A percentile compares a stretch with the other conserved stretches of the same genome.
Conservation (phyloP, 495 filamentous ascomycete genomes). For the Neurospora sp. region DNA sequence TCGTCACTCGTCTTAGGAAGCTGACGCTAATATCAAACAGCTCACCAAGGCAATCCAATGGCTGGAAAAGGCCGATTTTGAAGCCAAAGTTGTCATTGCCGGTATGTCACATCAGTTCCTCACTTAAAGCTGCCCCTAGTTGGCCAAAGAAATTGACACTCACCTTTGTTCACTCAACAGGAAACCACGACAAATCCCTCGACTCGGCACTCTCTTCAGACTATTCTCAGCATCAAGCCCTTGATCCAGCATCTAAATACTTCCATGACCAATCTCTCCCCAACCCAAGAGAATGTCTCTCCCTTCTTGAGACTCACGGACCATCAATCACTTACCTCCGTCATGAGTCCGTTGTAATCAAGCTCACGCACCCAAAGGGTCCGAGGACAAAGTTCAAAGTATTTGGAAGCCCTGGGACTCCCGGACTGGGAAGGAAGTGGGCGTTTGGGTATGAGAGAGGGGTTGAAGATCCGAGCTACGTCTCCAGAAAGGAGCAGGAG, state of each 20-base stretch:
- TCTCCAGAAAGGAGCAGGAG: background rate
- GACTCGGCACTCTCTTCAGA: slow-evolving; percentile 52
- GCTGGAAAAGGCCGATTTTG: slow-evolving; percentile 68
- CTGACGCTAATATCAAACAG: background rate
- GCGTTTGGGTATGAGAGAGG: slow-evolving; percentile 56
- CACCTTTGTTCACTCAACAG: slow-evolving; percentile 23
- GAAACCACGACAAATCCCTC: slow-evolving; percentile 73
- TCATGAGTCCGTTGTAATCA: slow-evolving; percentile 50
- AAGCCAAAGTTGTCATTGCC: slow-evolving; percentile 73
- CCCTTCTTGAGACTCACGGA: slow-evolving; percentile 40
- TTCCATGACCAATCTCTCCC: slow-evolving; percentile 54
- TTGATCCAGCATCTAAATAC: background rate
- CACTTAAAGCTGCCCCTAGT: background rate
- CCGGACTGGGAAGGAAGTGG: slow-evolving; percentile 48
- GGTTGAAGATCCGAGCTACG: slow-evolving; percentile 7
- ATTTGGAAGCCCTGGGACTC: slow-evolving; percentile 68
- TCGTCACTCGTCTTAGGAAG: background rate
- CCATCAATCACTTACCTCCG: slow-evolving; percentile 54
- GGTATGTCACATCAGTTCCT: slow-evolving; percentile 42
- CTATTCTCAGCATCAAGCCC: background rate
- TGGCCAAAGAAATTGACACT: background rate
- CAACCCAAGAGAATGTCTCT: slow-evolving; percentile 43
- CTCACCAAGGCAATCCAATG: slow-evolving; percentile 53
- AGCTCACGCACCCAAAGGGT: slow-evolving; percentile 44
- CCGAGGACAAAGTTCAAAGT: slow-evolving; percentile 60